Evolutionary conservation across 1,284 basidiomycete genomes (phyloP).

Genomic region (Trichosporon inkin): DNA sequence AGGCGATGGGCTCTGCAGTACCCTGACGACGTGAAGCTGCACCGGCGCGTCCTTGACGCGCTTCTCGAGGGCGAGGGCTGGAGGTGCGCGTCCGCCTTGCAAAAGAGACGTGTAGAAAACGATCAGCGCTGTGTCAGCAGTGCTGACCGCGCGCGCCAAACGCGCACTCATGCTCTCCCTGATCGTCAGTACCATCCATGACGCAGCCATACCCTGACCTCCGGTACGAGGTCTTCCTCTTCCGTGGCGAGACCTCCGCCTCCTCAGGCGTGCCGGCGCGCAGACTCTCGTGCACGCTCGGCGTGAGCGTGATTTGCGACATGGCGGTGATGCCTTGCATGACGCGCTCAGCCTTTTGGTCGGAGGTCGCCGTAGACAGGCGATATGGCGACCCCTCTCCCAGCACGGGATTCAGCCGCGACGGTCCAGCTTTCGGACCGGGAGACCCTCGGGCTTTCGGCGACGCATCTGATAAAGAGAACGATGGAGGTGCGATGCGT

Average conservation of each 20-base stretch:
- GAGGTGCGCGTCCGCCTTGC: constrained; percentile 13
- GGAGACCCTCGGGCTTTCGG: not conserved
- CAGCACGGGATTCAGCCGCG: not conserved
- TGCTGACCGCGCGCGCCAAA: constrained; percentile 22
- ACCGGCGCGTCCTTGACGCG: constrained; percentile 18
- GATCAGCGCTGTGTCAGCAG: constrained; percentile 29
- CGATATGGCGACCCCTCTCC: constrained; percentile 13
- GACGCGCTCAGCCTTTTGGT: not conserved
- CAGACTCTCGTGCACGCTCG: constrained; percentile 1
- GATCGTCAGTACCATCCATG: not conserved
- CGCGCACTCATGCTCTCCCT: constrained; percentile 4
- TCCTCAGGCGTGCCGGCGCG: constrained; percentile 30
- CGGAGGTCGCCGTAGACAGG: not conserved
- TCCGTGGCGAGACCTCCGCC: constrained; percentile 41
- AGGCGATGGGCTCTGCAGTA: constrained; percentile 23
- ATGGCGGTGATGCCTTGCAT: constrained; percentile 5
- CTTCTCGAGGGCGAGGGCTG: constrained; percentile 8
- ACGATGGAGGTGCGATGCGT: not conserved
- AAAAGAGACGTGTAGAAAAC: constrained; percentile 44
- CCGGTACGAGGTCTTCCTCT: constrained; percentile 20
- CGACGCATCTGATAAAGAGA: not conserved
- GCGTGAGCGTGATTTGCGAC: constrained; percentile 11
- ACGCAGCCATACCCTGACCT: not conserved
- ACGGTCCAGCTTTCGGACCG: not conserved
- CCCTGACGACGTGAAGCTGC: constrained; percentile 8